Evolutionary conservation across 305 asterid species (phyloP).

Genomic region (Fraxinus paxiana): DNA sequence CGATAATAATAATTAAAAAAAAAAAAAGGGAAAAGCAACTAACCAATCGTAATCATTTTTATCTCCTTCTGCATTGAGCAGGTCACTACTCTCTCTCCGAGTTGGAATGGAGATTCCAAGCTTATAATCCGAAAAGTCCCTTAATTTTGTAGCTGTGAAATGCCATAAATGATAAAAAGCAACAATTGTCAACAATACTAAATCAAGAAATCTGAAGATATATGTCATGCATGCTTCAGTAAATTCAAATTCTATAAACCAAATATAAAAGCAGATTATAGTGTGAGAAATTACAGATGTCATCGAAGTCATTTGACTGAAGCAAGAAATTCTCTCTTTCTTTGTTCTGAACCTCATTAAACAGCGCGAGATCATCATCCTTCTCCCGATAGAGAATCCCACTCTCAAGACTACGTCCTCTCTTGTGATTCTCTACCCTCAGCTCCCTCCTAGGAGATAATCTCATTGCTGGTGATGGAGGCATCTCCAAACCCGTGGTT

Average conservation of each 20-base stretch:
- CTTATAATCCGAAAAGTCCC: conserved; percentile 59
- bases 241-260: conserved; percentile 24
- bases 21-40: conserved; percentile 28
- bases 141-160: conserved; percentile 61
- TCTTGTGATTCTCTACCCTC: conserved; percentile 68
- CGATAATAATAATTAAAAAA: background rate
- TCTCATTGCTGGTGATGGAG: conserved; percentile 79
- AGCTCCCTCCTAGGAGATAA: conserved; percentile 77
- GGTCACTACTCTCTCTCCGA: conserved; percentile 82
- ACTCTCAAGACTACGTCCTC: conserved; percentile 88
- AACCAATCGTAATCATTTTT: conserved; percentile 96
- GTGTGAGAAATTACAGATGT: conserved; percentile 57
- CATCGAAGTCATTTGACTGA: conserved; percentile 70
- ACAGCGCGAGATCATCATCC: conserved; percentile 87
- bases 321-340: conserved; percentile 85
- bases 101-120: conserved; percentile 73
- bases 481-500: conserved; percentile 44
- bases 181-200: conserved; percentile 31
- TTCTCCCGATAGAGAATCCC: conserved; percentile 52
- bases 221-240: background rate
- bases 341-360: conserved; percentile 83
- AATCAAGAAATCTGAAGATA: conserved; percentile 16
- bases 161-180: conserved; percentile 30
- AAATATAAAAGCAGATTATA: conserved; percentile 18
- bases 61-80: conserved; percentile 82